Evolutionary conservation across 805 yeast genomes (phyloP), one percentile per base, ranked within the genome.

Genomic region (Wickerhamiella brachini): DNA sequence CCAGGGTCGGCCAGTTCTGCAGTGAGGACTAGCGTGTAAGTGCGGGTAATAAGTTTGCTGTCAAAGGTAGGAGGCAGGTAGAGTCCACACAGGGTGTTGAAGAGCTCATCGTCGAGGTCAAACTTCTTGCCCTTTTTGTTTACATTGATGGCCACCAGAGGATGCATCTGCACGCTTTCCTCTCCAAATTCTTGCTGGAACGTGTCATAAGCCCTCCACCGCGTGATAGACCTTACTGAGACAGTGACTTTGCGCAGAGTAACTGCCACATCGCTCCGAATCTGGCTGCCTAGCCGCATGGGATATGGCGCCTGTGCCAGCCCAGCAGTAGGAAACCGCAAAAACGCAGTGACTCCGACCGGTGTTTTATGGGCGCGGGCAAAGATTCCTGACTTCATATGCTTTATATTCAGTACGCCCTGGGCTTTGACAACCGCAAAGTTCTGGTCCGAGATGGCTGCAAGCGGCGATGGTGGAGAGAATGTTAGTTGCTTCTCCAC

Each of bases 401-500:
- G 41, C 41, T 17, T 15, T 7, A 37, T 37, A 37, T 37, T 37
- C 41, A 37, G 20, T 10, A 37, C 41, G 17, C 20, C 41, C 41
- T 15, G 20, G 18, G 17, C 20, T 17, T 37, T 37, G 4, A 37
- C 3, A 5, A 49, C 49, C 3, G 38, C 24, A 22, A 48, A 51
- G 34, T 39, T 22, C 41, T 7, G 20, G 20, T 37, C 20, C 7
- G 41, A n/a, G 41, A 37, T 37, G 20, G 41, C 41, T 5, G 17
- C 20, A 4, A 17, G 20, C 20, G 41, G 41, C 5, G 20, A 37
- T 10, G 41, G 20, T 20, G 41, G 41, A 37, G 18, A 10, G 42
- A 45, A 52, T 31, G 38, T 22, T n/a, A 52, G 23, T 4, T 46
- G 49, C 46, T 26, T 24, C 34, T 52, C 54, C 9, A 38, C 38